Evolutionary conservation across 345 rosid genomes (phyloP).

Genomic region (Adansonia digitata): DNA sequence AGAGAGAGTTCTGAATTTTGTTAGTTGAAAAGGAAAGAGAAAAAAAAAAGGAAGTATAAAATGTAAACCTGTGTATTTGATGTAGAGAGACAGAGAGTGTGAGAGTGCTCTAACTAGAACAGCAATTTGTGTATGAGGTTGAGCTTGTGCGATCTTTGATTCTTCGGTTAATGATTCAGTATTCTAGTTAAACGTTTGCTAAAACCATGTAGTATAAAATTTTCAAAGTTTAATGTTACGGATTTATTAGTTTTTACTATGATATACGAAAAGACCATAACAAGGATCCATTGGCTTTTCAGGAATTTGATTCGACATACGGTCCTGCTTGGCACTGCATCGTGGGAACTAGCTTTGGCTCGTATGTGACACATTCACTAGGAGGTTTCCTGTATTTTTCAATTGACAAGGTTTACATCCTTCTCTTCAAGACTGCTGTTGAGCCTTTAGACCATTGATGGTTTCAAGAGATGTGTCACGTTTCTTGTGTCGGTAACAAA

Average conservation of each 20-base stretch:
- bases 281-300: constrained; percentile 20
- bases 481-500: neutral
- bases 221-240: neutral
- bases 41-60: too few species aligned
- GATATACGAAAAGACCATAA: neutral
- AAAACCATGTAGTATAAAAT: neutral
- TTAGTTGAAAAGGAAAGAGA: neutral
- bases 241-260: neutral
- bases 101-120: neutral
- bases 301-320: constrained; percentile 80
- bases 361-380: constrained; percentile 81
- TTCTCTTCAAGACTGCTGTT: constrained; percentile 90
- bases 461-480: neutral
- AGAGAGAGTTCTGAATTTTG: neutral
- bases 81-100: neutral
- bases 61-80: too few species aligned
- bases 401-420: constrained; percentile 80
- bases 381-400: constrained; percentile 97
- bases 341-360: constrained; percentile 94
- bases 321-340: constrained; percentile 99
- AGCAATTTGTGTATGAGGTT: neutral
- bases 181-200: neutral
- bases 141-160: neutral
- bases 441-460: constrained; percentile 70
- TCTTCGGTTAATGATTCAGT: neutral